These are phyloP conservation scores for Nematodospora anomalae DNA, from an alignment of 1,139 yeast genomes.

Conservation along the genomic window DNA sequence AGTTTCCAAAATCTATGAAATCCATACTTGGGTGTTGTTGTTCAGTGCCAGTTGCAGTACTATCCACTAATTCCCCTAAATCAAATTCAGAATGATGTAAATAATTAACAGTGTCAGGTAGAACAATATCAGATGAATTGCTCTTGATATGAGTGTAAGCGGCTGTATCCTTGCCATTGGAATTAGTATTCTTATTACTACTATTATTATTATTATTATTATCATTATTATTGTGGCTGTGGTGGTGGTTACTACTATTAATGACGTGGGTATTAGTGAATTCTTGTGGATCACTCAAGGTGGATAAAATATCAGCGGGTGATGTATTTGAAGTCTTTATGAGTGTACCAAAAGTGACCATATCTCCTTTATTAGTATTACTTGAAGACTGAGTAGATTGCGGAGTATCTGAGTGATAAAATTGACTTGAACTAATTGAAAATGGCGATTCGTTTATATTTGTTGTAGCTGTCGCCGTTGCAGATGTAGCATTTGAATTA, in stretches of 20 bases:
- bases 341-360: background rate
- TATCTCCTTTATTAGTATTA: background rate
- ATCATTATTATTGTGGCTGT: no score
- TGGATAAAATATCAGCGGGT: slow-evolving; percentile 5
- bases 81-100: slow-evolving; percentile 2
- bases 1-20: slow-evolving; percentile 9
- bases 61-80: slow-evolving; percentile 1
- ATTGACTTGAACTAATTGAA: slow-evolving; percentile 11
- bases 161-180: background rate
- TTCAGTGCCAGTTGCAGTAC: background rate
- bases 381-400: slow-evolving; percentile 8
- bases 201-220: no score
- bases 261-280: background rate
- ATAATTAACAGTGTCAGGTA: background rate
- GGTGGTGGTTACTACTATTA: background rate
- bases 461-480: slow-evolving; percentile 4
- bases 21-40: slow-evolving; percentile 1
- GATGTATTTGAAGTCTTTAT: slow-evolving; percentile 5
- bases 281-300: slow-evolving; percentile 1
- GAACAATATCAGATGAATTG: background rate
- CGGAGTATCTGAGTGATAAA: slow-evolving; percentile 13
- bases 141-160: slow-evolving; percentile 4
- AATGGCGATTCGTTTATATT: slow-evolving; percentile 13
- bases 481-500: background rate
- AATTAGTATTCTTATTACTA: no score